These are phyloP conservation scores for Groenewaldozyma auringiensis DNA, from an alignment of 1,139 yeast genomes.

Conservation along the genomic window DNA sequence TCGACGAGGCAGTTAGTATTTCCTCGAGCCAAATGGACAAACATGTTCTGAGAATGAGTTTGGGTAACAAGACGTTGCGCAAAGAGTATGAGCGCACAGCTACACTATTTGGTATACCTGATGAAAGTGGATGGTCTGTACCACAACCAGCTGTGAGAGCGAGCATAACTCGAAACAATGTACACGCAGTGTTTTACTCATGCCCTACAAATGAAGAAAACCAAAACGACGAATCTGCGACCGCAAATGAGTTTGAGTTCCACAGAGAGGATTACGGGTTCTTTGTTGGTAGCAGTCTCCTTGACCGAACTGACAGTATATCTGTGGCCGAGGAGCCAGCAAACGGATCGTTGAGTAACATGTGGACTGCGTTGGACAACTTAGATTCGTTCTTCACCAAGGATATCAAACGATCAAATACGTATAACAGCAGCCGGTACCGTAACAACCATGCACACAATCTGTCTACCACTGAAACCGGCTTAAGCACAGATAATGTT, in stretches of 20 bases:
- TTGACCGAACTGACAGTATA: slow-evolving; percentile 20
- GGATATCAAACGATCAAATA: slow-evolving; percentile 33
- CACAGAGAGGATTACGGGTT: slow-evolving; percentile 52
- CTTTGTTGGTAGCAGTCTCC: slow-evolving; percentile 10
- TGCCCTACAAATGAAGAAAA: slow-evolving; percentile 41
- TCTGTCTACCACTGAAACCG: slow-evolving; percentile 36
- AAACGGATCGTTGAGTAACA: slow-evolving; percentile 70
- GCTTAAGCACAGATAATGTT: slow-evolving; percentile 35
- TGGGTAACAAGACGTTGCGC: slow-evolving; percentile 71
- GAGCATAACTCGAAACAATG: slow-evolving; percentile 80
- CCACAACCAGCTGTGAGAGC: slow-evolving; percentile 93
- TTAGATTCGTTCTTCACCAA: slow-evolving; percentile 87
- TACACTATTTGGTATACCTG: slow-evolving; percentile 90
- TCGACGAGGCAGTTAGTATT: slow-evolving; percentile 79
- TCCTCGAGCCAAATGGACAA: slow-evolving; percentile 87
- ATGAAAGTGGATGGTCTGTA: slow-evolving; percentile 96
- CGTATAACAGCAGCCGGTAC: neutral
- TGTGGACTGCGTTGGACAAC: slow-evolving; percentile 96
- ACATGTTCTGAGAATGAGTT: slow-evolving; percentile 83
- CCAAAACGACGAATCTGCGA: slow-evolving; percentile 17
- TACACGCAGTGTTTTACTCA: slow-evolving; percentile 89
- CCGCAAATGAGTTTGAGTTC: slow-evolving; percentile 29
- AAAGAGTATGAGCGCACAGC: slow-evolving; percentile 82
- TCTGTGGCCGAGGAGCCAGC: slow-evolving; percentile 42
- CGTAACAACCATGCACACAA: slow-evolving; percentile 21